Conservation (phyloP, 768 basidiomycete species). For the Termitomyces sp. region DNA sequence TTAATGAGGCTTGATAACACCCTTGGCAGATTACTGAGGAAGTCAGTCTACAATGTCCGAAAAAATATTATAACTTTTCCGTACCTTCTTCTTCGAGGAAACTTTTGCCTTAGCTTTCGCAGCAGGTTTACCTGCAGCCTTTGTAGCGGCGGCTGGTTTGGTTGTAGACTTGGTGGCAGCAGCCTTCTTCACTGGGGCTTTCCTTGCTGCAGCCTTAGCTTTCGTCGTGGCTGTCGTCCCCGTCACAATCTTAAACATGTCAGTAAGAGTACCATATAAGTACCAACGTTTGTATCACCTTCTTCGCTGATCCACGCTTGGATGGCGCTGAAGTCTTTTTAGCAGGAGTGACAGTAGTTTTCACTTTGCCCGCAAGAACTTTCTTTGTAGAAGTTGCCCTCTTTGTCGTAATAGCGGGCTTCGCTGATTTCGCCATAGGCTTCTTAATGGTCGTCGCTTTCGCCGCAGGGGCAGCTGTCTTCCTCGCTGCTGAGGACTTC, state of each 20-base stretch:
- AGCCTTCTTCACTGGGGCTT: slow-evolving; percentile 15
- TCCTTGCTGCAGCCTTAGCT: slow-evolving; percentile 30
- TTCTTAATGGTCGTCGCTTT: slow-evolving; percentile 27
- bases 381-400: slow-evolving; percentile 26
- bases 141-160: slow-evolving; percentile 32
- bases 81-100: slow-evolving; percentile 33
- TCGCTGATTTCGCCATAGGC: slow-evolving; percentile 29
- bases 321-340: slow-evolving; percentile 35
- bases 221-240: slow-evolving; percentile 40
- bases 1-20: background rate
- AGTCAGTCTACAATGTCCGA: background rate
- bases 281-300: slow-evolving; percentile 21
- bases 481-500: slow-evolving; percentile 17
- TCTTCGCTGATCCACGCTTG: slow-evolving; percentile 38
- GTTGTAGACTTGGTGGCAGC: slow-evolving; percentile 33
- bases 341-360: slow-evolving; percentile 21
- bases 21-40: background rate
- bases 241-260: slow-evolving; percentile 30
- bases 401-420: slow-evolving; percentile 23
- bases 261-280: background rate
- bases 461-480: slow-evolving; percentile 8
- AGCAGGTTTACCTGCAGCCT: slow-evolving; percentile 20
- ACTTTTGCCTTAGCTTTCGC: slow-evolving; percentile 26
- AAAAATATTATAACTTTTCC: background rate
- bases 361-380: slow-evolving; percentile 32